Evolutionary conservation across 140 eudicot species (phyloP).

Genomic region (Stevia rebaudiana): DNA sequence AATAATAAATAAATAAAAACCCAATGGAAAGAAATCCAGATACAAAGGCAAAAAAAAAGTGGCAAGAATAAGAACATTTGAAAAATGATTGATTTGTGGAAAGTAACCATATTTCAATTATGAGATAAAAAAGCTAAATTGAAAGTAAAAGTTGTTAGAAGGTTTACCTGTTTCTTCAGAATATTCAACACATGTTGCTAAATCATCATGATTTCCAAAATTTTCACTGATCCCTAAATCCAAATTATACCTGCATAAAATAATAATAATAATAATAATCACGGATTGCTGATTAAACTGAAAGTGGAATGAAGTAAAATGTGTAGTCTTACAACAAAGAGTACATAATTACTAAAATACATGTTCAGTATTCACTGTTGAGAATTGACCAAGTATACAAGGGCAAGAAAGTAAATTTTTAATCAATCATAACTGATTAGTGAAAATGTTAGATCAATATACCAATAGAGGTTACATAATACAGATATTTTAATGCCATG

Average conservation of each 20-base stretch:
- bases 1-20: no score
- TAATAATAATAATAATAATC: neutral
- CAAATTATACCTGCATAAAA: constrained; percentile 66
- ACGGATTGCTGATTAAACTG: neutral
- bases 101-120: constrained; percentile 6
- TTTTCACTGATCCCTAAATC: constrained; percentile 32
- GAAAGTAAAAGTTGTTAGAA: neutral
- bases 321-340: neutral
- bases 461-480: neutral
- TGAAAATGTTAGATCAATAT: neutral
- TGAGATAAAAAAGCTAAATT: neutral
- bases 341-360: constrained; percentile 1
- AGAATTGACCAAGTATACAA: neutral
- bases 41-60: neutral
- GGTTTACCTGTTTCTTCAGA: constrained; percentile 69
- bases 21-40: neutral
- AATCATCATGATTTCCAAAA: constrained; percentile 71
- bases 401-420: neutral
- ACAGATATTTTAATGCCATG: neutral
- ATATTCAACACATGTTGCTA: constrained; percentile 70
- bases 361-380: constrained; percentile 2
- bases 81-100: neutral
- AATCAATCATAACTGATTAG: neutral
- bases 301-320: neutral
- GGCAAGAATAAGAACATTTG: neutral